Conservation (phyloP, 495 filamentous ascomycete genomes). For the Daldinia concentrica region DNA sequence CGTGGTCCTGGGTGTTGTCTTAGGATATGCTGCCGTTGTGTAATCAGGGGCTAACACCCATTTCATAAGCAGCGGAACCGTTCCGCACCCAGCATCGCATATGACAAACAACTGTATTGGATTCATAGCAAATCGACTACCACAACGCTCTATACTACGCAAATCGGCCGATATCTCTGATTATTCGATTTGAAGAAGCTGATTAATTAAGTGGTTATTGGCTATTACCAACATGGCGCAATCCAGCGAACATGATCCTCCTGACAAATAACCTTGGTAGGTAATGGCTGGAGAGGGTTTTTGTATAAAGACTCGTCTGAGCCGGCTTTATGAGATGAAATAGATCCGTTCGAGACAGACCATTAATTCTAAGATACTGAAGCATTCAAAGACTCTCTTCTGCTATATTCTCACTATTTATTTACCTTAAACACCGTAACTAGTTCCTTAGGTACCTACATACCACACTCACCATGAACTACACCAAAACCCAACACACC, state of each 20-base stretch:
- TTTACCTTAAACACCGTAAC: background rate
- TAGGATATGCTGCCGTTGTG: background rate
- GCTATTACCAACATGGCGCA: background rate
- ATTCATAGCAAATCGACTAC: background rate
- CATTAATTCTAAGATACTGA: background rate
- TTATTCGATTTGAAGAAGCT: background rate
- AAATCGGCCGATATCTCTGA: background rate
- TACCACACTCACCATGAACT: constrained; percentile 26
- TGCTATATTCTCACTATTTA: background rate
- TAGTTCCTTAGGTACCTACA: too few relatives aligned
- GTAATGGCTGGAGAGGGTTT: background rate
- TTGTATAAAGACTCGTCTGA: background rate
- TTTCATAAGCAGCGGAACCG: background rate
- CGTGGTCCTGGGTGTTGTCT: background rate
- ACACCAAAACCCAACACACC: constrained; percentile 47
- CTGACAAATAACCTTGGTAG: background rate
- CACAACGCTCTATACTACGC: background rate
- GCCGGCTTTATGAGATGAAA: background rate
- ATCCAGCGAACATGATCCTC: background rate
- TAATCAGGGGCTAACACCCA: background rate
- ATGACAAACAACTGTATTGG: background rate
- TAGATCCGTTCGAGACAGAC: background rate
- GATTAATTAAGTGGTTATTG: background rate
- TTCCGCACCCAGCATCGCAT: background rate
- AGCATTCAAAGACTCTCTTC: background rate